These are phyloP conservation scores for Neurospora sp. DNA, from an alignment of 2,329 filamentous ascomycete genomes.

Conservation along the genomic window DNA sequence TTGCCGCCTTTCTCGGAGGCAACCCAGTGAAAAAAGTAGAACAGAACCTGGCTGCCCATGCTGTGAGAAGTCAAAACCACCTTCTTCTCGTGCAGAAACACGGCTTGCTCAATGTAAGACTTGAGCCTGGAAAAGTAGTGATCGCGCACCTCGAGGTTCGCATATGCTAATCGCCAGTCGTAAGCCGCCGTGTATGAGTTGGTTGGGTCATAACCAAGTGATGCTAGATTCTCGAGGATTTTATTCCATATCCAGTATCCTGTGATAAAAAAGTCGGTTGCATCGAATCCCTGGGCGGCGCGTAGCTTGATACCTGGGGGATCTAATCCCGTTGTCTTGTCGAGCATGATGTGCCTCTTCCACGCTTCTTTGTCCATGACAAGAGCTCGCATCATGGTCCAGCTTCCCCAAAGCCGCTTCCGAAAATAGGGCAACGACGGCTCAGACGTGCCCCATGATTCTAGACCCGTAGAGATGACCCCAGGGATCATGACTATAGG, in stretches of 20 bases:
- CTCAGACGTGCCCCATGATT: conserved; percentile 91
- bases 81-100: conserved; percentile 65
- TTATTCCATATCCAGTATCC: conserved; percentile 99
- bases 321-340: conserved; percentile 83
- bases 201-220: conserved; percentile 87
- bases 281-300: conserved; percentile 93
- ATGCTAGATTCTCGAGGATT: conserved; percentile 92
- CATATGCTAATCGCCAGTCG: conserved; percentile 88
- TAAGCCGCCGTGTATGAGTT: conserved; percentile 63
- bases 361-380: conserved; percentile 88
- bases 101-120: conserved; percentile 77
- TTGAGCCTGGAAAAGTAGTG: conserved; percentile 91
- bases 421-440: conserved; percentile 83
- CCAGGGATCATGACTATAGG: conserved; percentile 96
- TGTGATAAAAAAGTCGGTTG: conserved; percentile 87
- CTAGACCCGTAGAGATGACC: conserved; percentile 92
- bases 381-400: conserved; percentile 96
- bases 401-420: conserved; percentile 91
- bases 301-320: conserved; percentile 83
- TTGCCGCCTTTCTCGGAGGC: conserved; percentile 68
- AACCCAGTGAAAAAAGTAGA: conserved; percentile 72
- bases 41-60: conserved; percentile 93
- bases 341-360: conserved; percentile 96
- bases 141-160: conserved; percentile 81
- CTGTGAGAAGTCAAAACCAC: conserved; percentile 84